Percentiles rank a stretch among this genome's conserved stretches.
Conservation (phyloP, 139 green algal genomes). For the Pycnococcus provasolii region DNA sequence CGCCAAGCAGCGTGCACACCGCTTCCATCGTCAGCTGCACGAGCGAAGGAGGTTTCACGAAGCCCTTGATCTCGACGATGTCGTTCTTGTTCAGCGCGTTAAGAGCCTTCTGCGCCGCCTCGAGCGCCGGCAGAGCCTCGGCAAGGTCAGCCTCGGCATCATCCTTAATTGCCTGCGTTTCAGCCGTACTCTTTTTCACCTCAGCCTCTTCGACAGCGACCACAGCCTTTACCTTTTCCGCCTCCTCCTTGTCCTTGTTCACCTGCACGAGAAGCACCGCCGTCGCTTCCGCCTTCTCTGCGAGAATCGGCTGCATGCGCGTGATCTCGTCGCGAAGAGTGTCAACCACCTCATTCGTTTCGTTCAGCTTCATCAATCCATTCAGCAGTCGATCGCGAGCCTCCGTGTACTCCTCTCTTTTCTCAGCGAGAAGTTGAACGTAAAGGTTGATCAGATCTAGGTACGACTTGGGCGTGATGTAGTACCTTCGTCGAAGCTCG, state of each 20-base stretch:
- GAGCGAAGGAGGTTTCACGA: slow-evolving; percentile 57
- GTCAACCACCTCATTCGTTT: slow-evolving; percentile 43
- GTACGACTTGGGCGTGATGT: slow-evolving; percentile 71
- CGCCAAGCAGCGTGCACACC: slow-evolving; percentile 61
- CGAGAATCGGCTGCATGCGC: slow-evolving; percentile 61
- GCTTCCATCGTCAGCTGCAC: slow-evolving; percentile 69
- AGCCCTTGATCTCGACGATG: slow-evolving; percentile 52
- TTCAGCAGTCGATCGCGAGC: slow-evolving; percentile 44
- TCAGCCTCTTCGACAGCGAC: slow-evolving; percentile 53
- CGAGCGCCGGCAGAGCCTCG: slow-evolving; percentile 58
- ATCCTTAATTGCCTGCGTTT: slow-evolving; percentile 62
- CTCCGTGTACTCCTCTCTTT: slow-evolving; percentile 38
- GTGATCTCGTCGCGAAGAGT: slow-evolving; percentile 50
- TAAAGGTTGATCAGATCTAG: slow-evolving; percentile 63
- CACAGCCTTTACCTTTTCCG: slow-evolving; percentile 52
- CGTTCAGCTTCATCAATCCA: slow-evolving; percentile 59
- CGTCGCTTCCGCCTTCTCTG: slow-evolving; percentile 53
- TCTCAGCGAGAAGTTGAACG: slow-evolving; percentile 42
- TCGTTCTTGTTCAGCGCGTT: slow-evolving; percentile 73
- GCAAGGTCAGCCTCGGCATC: slow-evolving; percentile 65
- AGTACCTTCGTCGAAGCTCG: slow-evolving; percentile 55
- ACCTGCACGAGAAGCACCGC: slow-evolving; percentile 49
- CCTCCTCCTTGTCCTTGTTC: slow-evolving; percentile 52
- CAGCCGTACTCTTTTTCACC: slow-evolving; percentile 44
- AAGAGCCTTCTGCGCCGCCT: slow-evolving; percentile 59